These are phyloP conservation scores for Calonectria leucothoes DNA, from an alignment of 2,329 filamentous ascomycete species.

Conservation along the genomic window DNA sequence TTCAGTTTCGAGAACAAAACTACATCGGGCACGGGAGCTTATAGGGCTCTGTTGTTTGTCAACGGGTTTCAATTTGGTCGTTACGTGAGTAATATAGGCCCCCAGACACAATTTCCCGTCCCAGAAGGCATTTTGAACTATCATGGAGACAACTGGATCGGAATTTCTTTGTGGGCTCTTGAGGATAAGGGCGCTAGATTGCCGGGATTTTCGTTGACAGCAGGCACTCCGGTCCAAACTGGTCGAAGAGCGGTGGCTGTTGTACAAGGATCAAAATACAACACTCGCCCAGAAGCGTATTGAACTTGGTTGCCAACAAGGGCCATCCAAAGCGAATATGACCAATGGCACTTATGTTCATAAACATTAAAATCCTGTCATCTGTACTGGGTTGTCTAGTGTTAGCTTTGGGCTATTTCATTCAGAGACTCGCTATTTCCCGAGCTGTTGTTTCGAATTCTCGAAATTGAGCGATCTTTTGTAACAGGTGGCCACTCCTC, in stretches of 20 bases:
- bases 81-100: slow-evolving; percentile 77
- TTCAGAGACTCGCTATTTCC: neutral
- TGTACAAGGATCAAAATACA: slow-evolving; percentile 59
- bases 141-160: slow-evolving; percentile 75
- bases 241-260: slow-evolving; percentile 58
- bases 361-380: neutral
- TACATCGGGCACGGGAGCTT: slow-evolving; percentile 49
- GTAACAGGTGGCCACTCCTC: no score
- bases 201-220: slow-evolving; percentile 61
- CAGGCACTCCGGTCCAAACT: slow-evolving; percentile 62
- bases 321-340: neutral
- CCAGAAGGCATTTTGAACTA: slow-evolving; percentile 80
- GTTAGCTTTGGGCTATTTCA: neutral
- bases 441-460: neutral
- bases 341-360: neutral
- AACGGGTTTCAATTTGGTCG: slow-evolving; percentile 80
- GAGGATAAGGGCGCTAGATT: slow-evolving; percentile 68
- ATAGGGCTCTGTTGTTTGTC: slow-evolving; percentile 75
- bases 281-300: slow-evolving; percentile 8
- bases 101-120: slow-evolving; percentile 78
- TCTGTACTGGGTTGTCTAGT: neutral
- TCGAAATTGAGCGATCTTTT: no score
- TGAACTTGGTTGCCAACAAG: neutral
- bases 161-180: slow-evolving; percentile 75
- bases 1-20: slow-evolving; percentile 65